A percentile compares a stretch with the other conserved stretches of the same genome.
phyloP scores from a whole-genome alignment of 2,329 filamentous ascomycete genomes.

The Monosporascus sp. region DNA sequence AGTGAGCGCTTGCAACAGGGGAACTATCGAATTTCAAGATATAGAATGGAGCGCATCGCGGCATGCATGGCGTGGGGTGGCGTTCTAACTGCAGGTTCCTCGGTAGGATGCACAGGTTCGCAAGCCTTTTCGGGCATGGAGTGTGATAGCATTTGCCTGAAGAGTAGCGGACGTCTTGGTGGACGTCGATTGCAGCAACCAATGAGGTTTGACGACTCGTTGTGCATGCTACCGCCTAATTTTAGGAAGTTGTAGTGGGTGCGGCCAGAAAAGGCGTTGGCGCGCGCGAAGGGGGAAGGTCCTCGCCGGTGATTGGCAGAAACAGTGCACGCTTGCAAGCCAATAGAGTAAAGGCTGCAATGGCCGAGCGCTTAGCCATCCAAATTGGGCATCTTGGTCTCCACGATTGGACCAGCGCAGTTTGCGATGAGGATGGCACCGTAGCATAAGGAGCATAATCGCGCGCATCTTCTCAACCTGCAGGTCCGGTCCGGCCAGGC shows the following conservation, averaged over 20 bases:
- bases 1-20: conserved; percentile 23
- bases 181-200: conserved; percentile 13
- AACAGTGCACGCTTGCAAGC: conserved; percentile 18
- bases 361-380: conserved; percentile 25
- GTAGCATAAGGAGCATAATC: neutral
- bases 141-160: conserved; percentile 18
- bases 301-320: conserved; percentile 17
- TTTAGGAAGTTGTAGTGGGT: conserved; percentile 21
- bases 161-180: conserved; percentile 18
- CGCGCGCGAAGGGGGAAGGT: conserved; percentile 15
- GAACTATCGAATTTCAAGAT: conserved; percentile 5
- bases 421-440: conserved; percentile 5
- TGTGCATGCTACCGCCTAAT: conserved; percentile 18
- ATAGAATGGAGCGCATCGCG: conserved; percentile 15
- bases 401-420: conserved; percentile 14
- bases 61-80: conserved; percentile 19
- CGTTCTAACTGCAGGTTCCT: conserved; percentile 17
- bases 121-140: conserved; percentile 20
- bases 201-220: conserved; percentile 17
- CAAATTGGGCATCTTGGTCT: conserved; percentile 10
- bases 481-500: neutral
- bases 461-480: neutral
- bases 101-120: conserved; percentile 18
- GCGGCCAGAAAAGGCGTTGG: conserved; percentile 18
- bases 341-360: conserved; percentile 19